These are phyloP conservation scores for Knoxdaviesia proteae DNA, from an alignment of 2,329 filamentous ascomycete genomes.

Conservation along the genomic window DNA sequence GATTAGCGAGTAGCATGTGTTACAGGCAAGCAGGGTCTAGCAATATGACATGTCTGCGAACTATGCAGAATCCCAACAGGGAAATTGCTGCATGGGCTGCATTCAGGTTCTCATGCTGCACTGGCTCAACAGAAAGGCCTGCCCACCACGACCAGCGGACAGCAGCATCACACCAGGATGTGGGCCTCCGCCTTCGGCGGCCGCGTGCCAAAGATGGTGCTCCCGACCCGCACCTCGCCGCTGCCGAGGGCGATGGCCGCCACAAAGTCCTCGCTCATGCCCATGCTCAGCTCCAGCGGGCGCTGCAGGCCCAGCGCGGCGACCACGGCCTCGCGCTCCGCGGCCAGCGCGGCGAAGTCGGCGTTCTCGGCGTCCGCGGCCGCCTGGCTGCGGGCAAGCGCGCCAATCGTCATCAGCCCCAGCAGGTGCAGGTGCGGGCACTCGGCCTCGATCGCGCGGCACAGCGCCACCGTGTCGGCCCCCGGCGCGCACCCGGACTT, in stretches of 20 bases:
- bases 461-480: constrained; percentile 39
- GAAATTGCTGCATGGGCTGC: too few species aligned
- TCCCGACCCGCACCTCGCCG: constrained; percentile 76
- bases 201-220: constrained; percentile 76
- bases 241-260: constrained; percentile 69
- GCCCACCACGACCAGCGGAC: not conserved
- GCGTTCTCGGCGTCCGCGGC: constrained; percentile 69
- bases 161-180: constrained; percentile 24
- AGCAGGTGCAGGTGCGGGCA: constrained; percentile 57
- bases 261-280: constrained; percentile 95
- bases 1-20: too few species aligned
- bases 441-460: constrained; percentile 43
- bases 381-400: constrained; percentile 65
- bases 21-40: too few species aligned
- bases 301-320: constrained; percentile 23
- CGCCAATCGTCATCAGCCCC: constrained; percentile 93
- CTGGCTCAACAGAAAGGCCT: too few species aligned
- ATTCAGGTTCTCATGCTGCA: too few species aligned
- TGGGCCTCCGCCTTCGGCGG: constrained; percentile 63
- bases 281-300: constrained; percentile 80
- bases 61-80: too few species aligned
- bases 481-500: constrained; percentile 68
- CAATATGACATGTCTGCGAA: too few species aligned
- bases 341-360: constrained; percentile 53
- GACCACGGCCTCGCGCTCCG: constrained; percentile 51